Evolutionary conservation across 2,329 filamentous ascomycete genomes (phyloP).

Genomic region (Fusarium solani-melongenae): DNA sequence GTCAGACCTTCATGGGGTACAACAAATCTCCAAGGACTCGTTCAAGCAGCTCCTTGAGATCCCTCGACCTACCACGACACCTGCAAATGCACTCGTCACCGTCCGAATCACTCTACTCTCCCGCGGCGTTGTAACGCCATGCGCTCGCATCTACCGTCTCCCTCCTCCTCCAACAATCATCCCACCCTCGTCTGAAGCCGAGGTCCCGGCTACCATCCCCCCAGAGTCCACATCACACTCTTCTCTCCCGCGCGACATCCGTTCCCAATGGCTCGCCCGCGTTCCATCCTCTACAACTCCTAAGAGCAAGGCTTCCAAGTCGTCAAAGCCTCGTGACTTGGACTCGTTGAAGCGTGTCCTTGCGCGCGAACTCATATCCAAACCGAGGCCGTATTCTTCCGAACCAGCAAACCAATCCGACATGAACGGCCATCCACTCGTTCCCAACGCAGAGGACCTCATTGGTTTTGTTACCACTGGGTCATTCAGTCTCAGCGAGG

Average conservation of each 20-base stretch:
- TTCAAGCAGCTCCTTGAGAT: constrained; percentile 46
- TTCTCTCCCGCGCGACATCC: constrained; percentile 61
- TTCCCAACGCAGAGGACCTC: constrained; percentile 80
- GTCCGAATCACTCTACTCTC: constrained; percentile 74
- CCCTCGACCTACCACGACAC: constrained; percentile 39
- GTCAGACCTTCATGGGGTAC: constrained; percentile 32
- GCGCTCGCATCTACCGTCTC: constrained; percentile 88
- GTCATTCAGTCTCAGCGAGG: constrained; percentile 82
- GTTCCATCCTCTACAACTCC: constrained; percentile 43
- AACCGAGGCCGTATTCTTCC: constrained; percentile 45
- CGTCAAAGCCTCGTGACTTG: constrained; percentile 42
- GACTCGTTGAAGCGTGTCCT: constrained; percentile 57
- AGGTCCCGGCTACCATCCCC: constrained; percentile 60
- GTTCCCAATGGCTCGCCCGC: constrained; percentile 77
- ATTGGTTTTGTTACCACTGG: constrained; percentile 93
- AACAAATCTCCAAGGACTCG: constrained; percentile 39
- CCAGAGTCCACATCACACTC: constrained; percentile 28
- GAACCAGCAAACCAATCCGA: constrained; percentile 51
- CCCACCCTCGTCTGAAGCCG: constrained; percentile 49
- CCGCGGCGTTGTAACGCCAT: constrained; percentile 76
- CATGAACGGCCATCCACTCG: constrained; percentile 68
- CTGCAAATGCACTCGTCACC: constrained; percentile 61
- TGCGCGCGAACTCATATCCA: constrained; percentile 60
- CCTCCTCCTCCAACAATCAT: constrained; percentile 51
- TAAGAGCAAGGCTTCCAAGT: constrained; percentile 16